phyloP scores from a whole-genome alignment of 352 stramenopile species.

The Phytophthora crassamura region DNA sequence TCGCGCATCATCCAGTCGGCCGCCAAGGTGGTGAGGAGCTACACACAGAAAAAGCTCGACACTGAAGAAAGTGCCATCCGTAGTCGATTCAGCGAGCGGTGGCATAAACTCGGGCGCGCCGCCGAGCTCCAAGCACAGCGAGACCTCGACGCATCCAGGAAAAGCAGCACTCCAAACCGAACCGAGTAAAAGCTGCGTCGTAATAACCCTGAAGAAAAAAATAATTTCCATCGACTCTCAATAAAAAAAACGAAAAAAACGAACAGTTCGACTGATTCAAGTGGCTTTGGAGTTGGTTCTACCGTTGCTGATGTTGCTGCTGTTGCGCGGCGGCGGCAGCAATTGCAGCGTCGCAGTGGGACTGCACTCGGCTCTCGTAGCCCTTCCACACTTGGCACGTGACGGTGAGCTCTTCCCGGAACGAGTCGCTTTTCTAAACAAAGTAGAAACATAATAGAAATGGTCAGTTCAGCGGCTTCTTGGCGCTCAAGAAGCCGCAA shows the following conservation, averaged over 20 bases:
- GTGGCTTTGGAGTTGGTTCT: not conserved
- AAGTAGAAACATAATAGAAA: slow-evolving; percentile 2
- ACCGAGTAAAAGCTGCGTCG: not conserved
- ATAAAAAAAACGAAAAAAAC: too few relatives aligned
- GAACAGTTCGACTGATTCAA: too few relatives aligned
- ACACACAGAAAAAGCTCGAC: slow-evolving; percentile 58
- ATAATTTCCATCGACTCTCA: too few relatives aligned
- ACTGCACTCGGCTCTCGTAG: slow-evolving; percentile 84
- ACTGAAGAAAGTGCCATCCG: slow-evolving; percentile 41
- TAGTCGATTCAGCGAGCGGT: slow-evolving; percentile 42
- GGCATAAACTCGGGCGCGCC: slow-evolving; percentile 38
- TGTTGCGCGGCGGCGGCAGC: slow-evolving; percentile 28
- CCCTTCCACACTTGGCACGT: slow-evolving; percentile 87
- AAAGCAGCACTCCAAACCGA: not conserved
- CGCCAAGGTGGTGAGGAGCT: slow-evolving; percentile 30
- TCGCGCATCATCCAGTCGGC: slow-evolving; percentile 10
- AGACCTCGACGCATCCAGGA: slow-evolving; percentile 15
- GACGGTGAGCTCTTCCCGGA: slow-evolving; percentile 73
- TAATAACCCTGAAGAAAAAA: too few relatives aligned
- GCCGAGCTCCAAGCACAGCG: slow-evolving; percentile 18
- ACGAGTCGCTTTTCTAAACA: slow-evolving; percentile 75
- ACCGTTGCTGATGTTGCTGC: slow-evolving; percentile 10
- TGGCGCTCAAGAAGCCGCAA: not conserved
- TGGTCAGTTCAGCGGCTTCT: not conserved
- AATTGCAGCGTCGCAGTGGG: slow-evolving; percentile 56